These are phyloP conservation scores for Claviceps sp. DNA, from an alignment of 2,329 filamentous ascomycete species.

Conservation along the genomic window DNA sequence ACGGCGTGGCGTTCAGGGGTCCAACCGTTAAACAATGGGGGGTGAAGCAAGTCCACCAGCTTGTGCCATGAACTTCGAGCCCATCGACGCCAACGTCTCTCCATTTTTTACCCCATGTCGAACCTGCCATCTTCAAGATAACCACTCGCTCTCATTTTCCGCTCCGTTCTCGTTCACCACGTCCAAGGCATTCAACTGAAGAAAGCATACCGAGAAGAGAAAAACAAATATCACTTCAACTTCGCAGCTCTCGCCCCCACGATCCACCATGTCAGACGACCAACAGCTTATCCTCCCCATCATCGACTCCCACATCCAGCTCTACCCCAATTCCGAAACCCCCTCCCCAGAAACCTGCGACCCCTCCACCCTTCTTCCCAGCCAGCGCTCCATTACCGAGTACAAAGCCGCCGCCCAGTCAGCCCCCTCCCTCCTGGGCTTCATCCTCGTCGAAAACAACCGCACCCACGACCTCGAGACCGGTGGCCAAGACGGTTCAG, in stretches of 20 bases:
- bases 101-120: not conserved
- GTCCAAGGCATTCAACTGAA: not conserved
- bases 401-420: constrained; percentile 38
- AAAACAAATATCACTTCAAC: not conserved
- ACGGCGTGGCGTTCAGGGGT: not conserved
- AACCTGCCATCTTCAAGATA: not conserved
- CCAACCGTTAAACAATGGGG: not conserved
- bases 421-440: constrained; percentile 43
- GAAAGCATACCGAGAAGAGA: no score
- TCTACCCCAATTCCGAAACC: constrained; percentile 60
- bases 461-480: constrained; percentile 46
- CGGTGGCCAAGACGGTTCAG: constrained; percentile 30
- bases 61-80: not conserved
- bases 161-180: not conserved
- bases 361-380: constrained; percentile 43
- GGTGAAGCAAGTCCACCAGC: not conserved
- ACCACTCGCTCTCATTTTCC: not conserved
- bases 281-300: constrained; percentile 40
- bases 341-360: constrained; percentile 57
- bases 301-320: constrained; percentile 85
- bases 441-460: constrained; percentile 76
- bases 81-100: not conserved
- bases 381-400: constrained; percentile 50
- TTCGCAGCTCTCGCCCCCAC: not conserved
- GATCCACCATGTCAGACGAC: constrained; percentile 21